Percentiles rank a stretch among this genome's conserved stretches.
Evolutionary conservation across 177 flowering plant species (phyloP).

Genomic region (Vitis hybrid): DNA sequence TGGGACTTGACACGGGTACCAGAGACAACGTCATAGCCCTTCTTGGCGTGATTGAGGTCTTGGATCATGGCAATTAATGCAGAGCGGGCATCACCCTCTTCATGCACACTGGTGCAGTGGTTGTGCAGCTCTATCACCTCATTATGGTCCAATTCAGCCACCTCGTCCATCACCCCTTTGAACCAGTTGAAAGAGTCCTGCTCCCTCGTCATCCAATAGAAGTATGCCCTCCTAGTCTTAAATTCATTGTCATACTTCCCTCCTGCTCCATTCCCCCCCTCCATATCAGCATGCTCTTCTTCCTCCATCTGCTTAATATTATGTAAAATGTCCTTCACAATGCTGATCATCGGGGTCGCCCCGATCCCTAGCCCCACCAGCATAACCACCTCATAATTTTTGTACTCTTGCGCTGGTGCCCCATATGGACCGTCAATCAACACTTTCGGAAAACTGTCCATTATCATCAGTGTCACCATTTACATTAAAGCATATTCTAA

Average conservation of each 20-base stretch:
- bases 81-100: constrained; percentile 65
- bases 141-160: constrained; percentile 41
- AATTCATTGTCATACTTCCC: constrained; percentile 15
- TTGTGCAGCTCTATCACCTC: constrained; percentile 57
- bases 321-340: constrained; percentile 58
- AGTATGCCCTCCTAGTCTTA: constrained; percentile 48
- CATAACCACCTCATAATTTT: constrained; percentile 59
- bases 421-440: constrained; percentile 71
- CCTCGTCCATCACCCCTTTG: constrained; percentile 51
- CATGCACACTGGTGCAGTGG: constrained; percentile 62
- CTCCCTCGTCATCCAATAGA: constrained; percentile 66
- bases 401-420: constrained; percentile 77
- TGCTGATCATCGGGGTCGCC: constrained; percentile 74
- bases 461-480: no score
- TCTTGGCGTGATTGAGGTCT: constrained; percentile 52
- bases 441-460: constrained; percentile 49
- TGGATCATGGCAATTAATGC: constrained; percentile 64
- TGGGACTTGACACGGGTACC: constrained; percentile 58
- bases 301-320: constrained; percentile 37
- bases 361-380: constrained; percentile 71
- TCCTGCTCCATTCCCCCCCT: neutral
- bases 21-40: constrained; percentile 57
- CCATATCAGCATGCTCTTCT: neutral
- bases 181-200: constrained; percentile 69
- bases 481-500: no score